Evolutionary conservation across 208 protist species (phyloP), one percentile per base, ranked within the genome.

Genomic region (Phytomonas sp.): DNA sequence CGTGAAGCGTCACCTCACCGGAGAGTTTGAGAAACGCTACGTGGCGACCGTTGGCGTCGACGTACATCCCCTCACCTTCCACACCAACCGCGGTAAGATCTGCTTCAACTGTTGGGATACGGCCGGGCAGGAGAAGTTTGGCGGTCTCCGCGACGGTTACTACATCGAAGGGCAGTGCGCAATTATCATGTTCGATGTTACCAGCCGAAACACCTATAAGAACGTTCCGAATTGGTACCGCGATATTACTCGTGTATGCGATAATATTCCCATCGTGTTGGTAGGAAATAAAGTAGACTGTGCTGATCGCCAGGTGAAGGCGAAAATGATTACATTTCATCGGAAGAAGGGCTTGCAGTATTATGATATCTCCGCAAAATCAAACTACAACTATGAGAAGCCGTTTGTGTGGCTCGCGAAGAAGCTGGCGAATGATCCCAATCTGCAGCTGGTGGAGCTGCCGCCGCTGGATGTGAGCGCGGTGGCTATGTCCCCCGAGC

Each of bases 111-210:
- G 99, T 75, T 99, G 99, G 99, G 98, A 99, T 84, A 99, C 98
- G 34, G 98, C 98, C 23, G 98, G 98, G 23, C 90, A 96, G 86
- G 98, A 99, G 88, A 99, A 99, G 87, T 99, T 99, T 72, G 99
- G 99, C 79, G 99, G 98, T 59, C 92, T 99, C 40, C 97, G 92
- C 77, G 99, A 99, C 81, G 99, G 98, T 59, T 99, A 99, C 88
- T 99, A 99, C 83, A 97, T 98, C 83, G 95, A 99, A 86, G 98
- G 98, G 46, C 94, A 99, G 80, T 98, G 97, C 75, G 99, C 98
- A 62, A 99, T 99, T 86, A 99, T 99, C 80, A 99, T 99, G 99
- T 99, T 99, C 77, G 99, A 99, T 78, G 99, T 99, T 33, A 99
- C 99, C 46, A 99, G 98, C 62, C 96, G 98, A 72, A 91, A 98